Evolutionary conservation across 257 asterid genomes (phyloP).

Genomic region (Ballota nigra): DNA sequence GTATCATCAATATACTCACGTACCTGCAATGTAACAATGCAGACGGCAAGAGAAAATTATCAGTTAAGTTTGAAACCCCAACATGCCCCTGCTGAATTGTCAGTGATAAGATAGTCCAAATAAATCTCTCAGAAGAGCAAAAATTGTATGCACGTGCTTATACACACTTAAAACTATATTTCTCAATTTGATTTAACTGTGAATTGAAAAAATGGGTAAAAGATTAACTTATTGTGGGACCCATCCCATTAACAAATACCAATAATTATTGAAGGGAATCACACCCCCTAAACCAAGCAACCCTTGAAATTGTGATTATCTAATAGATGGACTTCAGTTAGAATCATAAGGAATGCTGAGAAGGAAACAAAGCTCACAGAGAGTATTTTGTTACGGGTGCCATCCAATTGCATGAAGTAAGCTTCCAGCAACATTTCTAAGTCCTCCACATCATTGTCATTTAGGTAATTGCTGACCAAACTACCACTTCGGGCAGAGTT

Average conservation of each 20-base stretch:
- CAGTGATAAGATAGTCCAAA: background rate
- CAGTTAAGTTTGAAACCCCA: background rate
- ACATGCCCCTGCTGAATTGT: background rate
- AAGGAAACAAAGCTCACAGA: conserved; percentile 59
- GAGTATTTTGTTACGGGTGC: conserved; percentile 92
- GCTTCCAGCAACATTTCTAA: conserved; percentile 99
- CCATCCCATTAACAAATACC: background rate
- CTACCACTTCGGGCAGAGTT: conserved; percentile 79
- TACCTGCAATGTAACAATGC: conserved; percentile 45
- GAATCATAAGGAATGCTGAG: background rate
- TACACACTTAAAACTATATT: background rate
- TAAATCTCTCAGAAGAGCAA: background rate
- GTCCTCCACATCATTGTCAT: conserved; percentile 88
- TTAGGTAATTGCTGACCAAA: conserved; percentile 57
- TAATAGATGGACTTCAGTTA: background rate
- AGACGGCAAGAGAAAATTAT: background rate
- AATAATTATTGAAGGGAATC: background rate
- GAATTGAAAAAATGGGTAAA: background rate
- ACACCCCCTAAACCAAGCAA: background rate
- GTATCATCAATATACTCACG: conserved; percentile 93
- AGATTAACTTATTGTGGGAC: background rate
- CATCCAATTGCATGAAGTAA: conserved; percentile 95
- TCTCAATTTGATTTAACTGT: too few species aligned
- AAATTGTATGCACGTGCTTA: background rate
- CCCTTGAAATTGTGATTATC: background rate